Conservation (phyloP, 2,329 filamentous ascomycete species). For the Epichloe amarillans region DNA sequence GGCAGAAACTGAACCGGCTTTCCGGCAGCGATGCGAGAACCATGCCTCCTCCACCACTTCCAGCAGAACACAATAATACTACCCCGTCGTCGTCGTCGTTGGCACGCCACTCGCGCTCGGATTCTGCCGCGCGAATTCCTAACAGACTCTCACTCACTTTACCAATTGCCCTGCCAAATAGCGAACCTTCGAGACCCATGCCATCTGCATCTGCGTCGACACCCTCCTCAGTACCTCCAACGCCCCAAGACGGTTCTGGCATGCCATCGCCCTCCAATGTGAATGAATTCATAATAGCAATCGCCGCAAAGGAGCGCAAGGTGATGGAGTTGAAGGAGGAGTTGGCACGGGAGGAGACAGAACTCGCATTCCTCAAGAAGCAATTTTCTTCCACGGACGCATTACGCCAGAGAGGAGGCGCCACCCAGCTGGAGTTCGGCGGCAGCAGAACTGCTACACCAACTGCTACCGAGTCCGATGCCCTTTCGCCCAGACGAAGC, state of each 20-base stretch:
- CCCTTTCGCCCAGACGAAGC: constrained; percentile 25
- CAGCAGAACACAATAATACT: constrained; percentile 25
- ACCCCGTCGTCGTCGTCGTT: constrained; percentile 20
- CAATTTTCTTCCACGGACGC: constrained; percentile 72
- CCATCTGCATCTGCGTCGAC: constrained; percentile 25
- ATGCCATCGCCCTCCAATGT: constrained; percentile 37
- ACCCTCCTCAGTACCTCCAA: constrained; percentile 32
- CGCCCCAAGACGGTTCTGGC: constrained; percentile 32
- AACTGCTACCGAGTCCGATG: constrained; percentile 13
- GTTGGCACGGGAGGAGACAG: constrained; percentile 65
- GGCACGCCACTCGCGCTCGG: constrained; percentile 36
- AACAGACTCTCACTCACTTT: constrained; percentile 49
- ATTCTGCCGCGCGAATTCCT: constrained; percentile 39
- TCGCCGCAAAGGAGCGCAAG: constrained; percentile 81
- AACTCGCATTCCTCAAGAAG: constrained; percentile 65
- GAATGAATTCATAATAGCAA: constrained; percentile 67
- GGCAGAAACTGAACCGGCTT: background rate
- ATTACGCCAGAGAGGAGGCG: constrained; percentile 53
- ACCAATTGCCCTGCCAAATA: constrained; percentile 43
- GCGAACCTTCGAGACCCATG: constrained; percentile 37
- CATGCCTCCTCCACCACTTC: constrained; percentile 25
- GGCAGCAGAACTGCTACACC: constrained; percentile 2
- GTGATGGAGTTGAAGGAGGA: constrained; percentile 89
- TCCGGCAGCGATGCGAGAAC: constrained; percentile 7
- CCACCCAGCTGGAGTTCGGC: constrained; percentile 2